phyloP scores from a whole-genome alignment of 345 rosid genomes.

The Schrenkiella parvula region DNA sequence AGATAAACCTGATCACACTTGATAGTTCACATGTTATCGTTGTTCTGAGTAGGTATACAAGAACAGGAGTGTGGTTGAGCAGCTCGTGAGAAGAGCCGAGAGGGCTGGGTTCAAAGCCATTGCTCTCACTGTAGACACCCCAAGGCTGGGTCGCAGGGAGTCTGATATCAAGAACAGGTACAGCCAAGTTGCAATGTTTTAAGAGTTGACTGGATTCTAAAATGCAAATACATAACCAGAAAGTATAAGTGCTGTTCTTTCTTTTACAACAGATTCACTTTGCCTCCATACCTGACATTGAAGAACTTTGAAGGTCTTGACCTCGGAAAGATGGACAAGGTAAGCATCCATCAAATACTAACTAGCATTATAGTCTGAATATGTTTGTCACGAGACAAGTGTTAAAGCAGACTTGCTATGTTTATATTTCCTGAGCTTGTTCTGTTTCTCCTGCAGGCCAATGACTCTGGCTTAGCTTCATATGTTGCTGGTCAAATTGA shows the following conservation, averaged over 20 bases:
- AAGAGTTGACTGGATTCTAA: not conserved
- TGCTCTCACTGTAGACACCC: constrained; percentile 92
- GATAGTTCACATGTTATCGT: constrained; percentile 13
- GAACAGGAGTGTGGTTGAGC: constrained; percentile 77
- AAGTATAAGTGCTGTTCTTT: not conserved
- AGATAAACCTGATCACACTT: not conserved
- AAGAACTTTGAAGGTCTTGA: constrained; percentile 93
- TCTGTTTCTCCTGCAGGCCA: constrained; percentile 41
- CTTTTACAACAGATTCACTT: constrained; percentile 49
- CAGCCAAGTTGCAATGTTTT: not conserved
- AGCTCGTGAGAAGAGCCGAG: constrained; percentile 88
- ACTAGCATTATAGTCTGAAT: not conserved
- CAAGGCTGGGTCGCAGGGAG: constrained; percentile 90
- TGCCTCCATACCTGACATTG: constrained; percentile 79
- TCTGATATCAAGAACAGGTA: constrained; percentile 93
- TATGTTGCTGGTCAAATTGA: constrained; percentile 94
- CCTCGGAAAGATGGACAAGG: constrained; percentile 87
- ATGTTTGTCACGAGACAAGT: not conserved
- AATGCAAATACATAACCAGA: not conserved
- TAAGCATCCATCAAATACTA: constrained; percentile 24
- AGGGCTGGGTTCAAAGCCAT: constrained; percentile 93
- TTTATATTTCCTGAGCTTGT: not conserved
- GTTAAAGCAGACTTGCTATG: not conserved
- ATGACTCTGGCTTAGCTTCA: constrained; percentile 83
- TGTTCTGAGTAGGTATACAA: constrained; percentile 50